Conservation (phyloP, 208 protist species). For the Balamuthia mandrillaris region DNA sequence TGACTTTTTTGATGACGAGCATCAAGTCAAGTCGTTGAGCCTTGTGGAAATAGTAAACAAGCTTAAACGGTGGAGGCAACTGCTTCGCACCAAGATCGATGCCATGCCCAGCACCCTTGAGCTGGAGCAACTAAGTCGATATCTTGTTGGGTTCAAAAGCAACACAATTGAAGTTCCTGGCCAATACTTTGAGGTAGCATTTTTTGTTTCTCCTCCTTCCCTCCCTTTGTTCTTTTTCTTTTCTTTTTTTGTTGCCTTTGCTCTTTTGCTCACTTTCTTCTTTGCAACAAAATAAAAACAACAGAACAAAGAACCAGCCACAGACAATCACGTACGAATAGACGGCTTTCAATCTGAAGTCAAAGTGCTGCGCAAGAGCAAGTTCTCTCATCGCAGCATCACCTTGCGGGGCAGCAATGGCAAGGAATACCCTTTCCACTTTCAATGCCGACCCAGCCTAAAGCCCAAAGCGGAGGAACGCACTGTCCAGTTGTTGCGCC, state of each 20-base stretch:
- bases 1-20: not conserved
- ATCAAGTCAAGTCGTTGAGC: not conserved
- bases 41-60: not conserved
- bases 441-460: not conserved
- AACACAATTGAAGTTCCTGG: not conserved
- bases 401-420: slow-evolving; percentile 2
- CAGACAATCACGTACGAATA: not conserved
- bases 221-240: too few species aligned
- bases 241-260: too few species aligned
- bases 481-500: not conserved
- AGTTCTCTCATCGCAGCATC: not conserved
- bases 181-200: not conserved
- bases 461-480: not conserved
- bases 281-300: not conserved
- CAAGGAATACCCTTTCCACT: not conserved
- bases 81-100: not conserved
- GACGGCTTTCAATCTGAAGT: not conserved
- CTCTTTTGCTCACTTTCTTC: too few species aligned
- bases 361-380: not conserved
- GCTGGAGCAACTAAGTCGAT: not conserved
- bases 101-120: not conserved
- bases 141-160: not conserved
- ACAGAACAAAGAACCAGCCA: not conserved
- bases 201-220: too few species aligned
- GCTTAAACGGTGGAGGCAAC: not conserved